Base-by-base conservation (phyloP, 2,329 filamentous ascomycete genomes). In the Aspergillus brunneoviolaceus region DNA sequence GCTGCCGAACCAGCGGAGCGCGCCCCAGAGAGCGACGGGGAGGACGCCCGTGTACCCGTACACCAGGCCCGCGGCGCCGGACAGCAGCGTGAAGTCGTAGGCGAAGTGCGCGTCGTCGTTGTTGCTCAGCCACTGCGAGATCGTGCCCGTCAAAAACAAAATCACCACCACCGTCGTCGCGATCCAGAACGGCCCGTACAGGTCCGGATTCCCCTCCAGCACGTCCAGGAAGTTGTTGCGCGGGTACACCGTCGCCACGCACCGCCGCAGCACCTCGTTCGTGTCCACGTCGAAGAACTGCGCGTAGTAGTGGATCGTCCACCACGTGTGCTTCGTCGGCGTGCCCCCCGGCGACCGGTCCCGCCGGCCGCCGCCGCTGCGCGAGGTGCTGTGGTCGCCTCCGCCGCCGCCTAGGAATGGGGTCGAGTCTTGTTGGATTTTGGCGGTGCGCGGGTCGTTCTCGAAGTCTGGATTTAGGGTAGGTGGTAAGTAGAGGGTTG, bases 251-350 rank as follows among this genome's bases (percentile, higher is more conserved):
- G 94, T 89, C 1, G 92, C 89, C 77, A 88, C 88, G 79, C 95
- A 98, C 66, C 95, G 90, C 71, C 88, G 84, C 58, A 97, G 80
- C 21, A 99, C 93, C 56, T 95, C 91, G 61, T 86, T 88, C 1
- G 95, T 98, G 79, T 99, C 95, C 65, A 99, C 94, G 74, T 99
- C 95, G 80, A 99, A 99, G 85, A 95, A 98, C 80, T 96, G 95
- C 58, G 92, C 87, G 81, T 99, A 99, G 82, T 96, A 99, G 60
- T 87, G 87, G 63, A 98, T 82, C 50, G 88, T 88, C 95, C 95
- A 99, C 65, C 98, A 89, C 80, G 89, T 92, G 72, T 91, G 91
- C 80, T 98, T 98, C 62, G 85, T 84, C 16, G 78, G 78, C n/a
- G 72, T 74, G 56, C 72, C 72, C 60, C 74, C 74, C 57, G 75